These are phyloP conservation scores for Nemania sp. DNA, from an alignment of 2,329 filamentous ascomycete genomes.

Conservation along the genomic window DNA sequence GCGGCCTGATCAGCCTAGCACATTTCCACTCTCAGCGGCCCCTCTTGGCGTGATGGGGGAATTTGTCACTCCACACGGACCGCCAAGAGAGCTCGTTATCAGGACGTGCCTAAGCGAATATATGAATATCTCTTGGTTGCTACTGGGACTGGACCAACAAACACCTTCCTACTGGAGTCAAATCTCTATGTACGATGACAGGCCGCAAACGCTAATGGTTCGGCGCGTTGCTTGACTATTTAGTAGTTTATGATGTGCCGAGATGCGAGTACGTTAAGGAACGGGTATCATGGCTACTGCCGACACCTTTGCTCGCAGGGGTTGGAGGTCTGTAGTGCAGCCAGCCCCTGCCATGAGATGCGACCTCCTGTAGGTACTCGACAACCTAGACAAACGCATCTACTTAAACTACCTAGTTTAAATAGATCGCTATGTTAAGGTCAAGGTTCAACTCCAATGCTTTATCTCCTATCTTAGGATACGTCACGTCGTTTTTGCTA, in stretches of 20 bases:
- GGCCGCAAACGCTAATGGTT: conserved; percentile 5
- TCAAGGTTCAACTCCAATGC: no score
- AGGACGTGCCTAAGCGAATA: conserved; percentile 29
- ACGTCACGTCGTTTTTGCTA: background rate
- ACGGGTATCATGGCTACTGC: conserved; percentile 4
- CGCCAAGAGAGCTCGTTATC: conserved; percentile 29
- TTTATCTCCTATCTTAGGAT: background rate
- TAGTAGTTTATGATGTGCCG: conserved; percentile 1
- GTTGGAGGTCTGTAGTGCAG: background rate
- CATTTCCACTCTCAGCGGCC: background rate
- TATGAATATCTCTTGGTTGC: conserved; percentile 13
- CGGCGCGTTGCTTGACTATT: background rate
- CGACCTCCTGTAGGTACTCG: no score
- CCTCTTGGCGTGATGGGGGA: conserved; percentile 23
- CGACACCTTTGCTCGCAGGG: conserved; percentile 22
- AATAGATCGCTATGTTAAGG: no score
- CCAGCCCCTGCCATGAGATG: background rate
- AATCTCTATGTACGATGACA: conserved; percentile 8
- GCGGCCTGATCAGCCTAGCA: background rate
- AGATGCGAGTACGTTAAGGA: conserved; percentile 16
- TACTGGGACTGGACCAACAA: conserved; percentile 3
- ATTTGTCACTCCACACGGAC: conserved; percentile 30
- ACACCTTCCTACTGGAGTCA: conserved; percentile 33
- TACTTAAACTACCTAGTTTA: no score
- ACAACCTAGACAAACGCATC: no score